Conservation (phyloP, 331 rosid genomes). For the Quercus lobata region DNA sequence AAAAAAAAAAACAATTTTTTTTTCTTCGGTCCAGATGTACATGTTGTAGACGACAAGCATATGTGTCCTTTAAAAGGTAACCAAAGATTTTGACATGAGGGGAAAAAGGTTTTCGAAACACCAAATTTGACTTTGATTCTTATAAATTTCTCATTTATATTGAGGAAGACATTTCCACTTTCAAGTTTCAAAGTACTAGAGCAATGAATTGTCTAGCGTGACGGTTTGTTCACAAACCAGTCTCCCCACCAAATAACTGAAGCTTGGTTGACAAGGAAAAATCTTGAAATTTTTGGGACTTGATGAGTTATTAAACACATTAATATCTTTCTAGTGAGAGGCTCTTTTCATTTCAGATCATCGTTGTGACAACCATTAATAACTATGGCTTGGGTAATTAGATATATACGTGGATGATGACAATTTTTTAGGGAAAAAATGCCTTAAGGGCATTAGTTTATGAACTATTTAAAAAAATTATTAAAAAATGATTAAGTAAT, state of each 20-base stretch:
- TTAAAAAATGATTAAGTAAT: no score
- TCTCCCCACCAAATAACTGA: not conserved
- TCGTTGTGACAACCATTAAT: not conserved
- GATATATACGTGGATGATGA: no score
- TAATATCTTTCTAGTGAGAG: not conserved
- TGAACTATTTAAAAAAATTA: fast-evolving
- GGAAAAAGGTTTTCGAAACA: not conserved
- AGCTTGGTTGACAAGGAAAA: not conserved
- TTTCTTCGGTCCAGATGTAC: no score
- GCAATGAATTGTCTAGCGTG: not conserved
- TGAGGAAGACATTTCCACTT: not conserved
- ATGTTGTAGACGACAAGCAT: no score
- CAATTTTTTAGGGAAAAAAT: fast-evolving
- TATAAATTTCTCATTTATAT: no score
- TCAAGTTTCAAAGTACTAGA: no score
- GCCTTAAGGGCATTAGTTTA: fast-evolving
- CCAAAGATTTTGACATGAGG: no score
- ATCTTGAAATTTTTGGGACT: not conserved
- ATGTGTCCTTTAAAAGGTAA: no score
- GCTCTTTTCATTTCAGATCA: not conserved
- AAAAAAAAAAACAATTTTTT: no score
- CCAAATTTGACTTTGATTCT: not conserved
- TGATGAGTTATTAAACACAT: not conserved
- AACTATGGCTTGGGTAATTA: no score
- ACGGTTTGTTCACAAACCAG: not conserved